Conservation (phyloP, 1,284 basidiomycete genomes). For the Retiboletus flavoniger region DNA sequence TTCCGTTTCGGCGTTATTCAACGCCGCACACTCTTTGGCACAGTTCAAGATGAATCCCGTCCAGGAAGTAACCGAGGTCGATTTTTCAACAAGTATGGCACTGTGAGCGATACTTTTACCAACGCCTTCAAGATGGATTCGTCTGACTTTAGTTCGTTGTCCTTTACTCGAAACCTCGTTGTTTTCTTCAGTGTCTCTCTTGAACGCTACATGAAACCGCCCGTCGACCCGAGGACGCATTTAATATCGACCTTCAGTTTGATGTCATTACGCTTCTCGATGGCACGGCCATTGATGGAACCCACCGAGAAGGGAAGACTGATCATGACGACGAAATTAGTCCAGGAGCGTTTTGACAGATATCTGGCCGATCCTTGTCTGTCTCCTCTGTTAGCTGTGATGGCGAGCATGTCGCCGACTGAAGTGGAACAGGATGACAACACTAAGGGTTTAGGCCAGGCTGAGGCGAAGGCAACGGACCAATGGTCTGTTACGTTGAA, state of each 20-base stretch:
- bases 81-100: conserved; percentile 12
- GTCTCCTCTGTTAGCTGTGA: conserved; percentile 7
- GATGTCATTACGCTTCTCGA: conserved; percentile 19
- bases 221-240: too few species aligned
- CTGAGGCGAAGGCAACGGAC: neutral
- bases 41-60: conserved; percentile 25
- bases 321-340: too few species aligned
- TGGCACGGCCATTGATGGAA: conserved; percentile 11
- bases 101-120: conserved; percentile 9
- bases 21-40: conserved; percentile 23
- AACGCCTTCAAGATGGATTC: too few species aligned
- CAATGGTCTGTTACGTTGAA: neutral
- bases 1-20: conserved; percentile 17
- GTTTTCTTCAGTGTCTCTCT: too few species aligned
- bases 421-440: neutral
- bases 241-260: neutral
- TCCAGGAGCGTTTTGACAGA: too few species aligned
- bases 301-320: conserved; percentile 9
- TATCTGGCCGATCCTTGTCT: conserved; percentile 10
- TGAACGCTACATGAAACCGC: too few species aligned
- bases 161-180: neutral
- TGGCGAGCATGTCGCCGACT: neutral
- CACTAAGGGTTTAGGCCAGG: neutral
- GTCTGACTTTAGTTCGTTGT: neutral
- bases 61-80: conserved; percentile 14